Evolutionary conservation across 305 asterid species (phyloP).

Genomic region (Plantago rigida): DNA sequence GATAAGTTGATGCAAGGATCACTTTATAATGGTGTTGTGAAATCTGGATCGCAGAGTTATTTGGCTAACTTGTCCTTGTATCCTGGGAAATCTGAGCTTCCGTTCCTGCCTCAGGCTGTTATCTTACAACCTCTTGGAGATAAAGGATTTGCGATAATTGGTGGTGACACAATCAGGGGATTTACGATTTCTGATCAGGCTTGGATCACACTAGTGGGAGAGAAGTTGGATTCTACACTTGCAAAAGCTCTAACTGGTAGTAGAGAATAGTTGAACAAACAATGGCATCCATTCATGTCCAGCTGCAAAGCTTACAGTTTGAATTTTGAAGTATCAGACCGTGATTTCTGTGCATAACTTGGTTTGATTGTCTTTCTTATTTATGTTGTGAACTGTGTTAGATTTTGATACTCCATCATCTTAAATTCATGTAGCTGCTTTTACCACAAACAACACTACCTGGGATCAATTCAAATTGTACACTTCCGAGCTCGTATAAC

Average conservation of each 20-base stretch:
- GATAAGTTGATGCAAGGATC: slow-evolving; percentile 60
- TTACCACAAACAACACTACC: too few species aligned
- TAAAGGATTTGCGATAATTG: slow-evolving; percentile 68
- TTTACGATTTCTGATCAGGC: slow-evolving; percentile 91
- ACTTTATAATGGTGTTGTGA: slow-evolving; percentile 50
- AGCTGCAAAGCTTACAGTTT: too few species aligned
- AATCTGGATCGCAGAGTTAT: slow-evolving; percentile 84
- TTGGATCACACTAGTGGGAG: slow-evolving; percentile 78
- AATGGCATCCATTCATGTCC: too few species aligned
- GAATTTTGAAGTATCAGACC: too few species aligned
- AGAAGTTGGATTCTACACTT: slow-evolving; percentile 70
- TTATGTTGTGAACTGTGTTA: too few species aligned
- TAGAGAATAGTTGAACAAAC: slow-evolving; percentile 30
- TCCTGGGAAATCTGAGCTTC: slow-evolving; percentile 88
- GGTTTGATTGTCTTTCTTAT: too few species aligned
- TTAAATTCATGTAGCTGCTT: too few species aligned
- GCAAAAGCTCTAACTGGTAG: slow-evolving; percentile 38
- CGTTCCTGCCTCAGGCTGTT: slow-evolving; percentile 91
- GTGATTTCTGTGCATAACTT: too few species aligned
- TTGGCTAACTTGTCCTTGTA: slow-evolving; percentile 87
- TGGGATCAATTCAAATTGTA: too few species aligned
- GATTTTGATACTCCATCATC: too few species aligned
- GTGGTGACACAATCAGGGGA: slow-evolving; percentile 91
- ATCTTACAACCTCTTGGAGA: slow-evolving; percentile 88
- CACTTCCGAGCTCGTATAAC: too few species aligned